These are phyloP conservation scores for Termitomyces sp. DNA, from an alignment of 768 basidiomycete genomes.

Conservation along the genomic window DNA sequence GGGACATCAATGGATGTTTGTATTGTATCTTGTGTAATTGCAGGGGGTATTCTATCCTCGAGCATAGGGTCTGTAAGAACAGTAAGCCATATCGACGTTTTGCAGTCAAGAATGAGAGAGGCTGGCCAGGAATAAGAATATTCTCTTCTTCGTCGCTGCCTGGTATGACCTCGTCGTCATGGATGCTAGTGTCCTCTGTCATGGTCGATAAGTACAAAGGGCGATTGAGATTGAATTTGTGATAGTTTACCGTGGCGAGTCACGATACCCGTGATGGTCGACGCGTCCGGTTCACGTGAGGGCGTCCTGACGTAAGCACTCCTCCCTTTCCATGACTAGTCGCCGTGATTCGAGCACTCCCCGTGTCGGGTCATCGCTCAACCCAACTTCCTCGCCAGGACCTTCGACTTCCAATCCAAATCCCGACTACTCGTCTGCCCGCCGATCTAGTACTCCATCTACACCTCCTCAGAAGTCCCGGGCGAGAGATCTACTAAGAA, in stretches of 20 bases:
- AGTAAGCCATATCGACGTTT: neutral
- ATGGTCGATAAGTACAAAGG: neutral
- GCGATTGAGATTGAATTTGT: neutral
- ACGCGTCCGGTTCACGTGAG: slow-evolving; percentile 9
- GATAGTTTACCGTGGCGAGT: slow-evolving; percentile 1
- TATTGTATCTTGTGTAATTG: slow-evolving; percentile 9
- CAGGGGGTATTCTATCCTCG: neutral
- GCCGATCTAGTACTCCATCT: slow-evolving; percentile 20
- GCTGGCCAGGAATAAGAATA: neutral
- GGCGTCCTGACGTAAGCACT: slow-evolving; percentile 8
- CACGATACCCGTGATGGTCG: slow-evolving; percentile 12
- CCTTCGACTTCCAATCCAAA: slow-evolving; percentile 16
- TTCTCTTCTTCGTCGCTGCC: slow-evolving; percentile 40
- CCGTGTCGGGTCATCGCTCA: slow-evolving; percentile 38
- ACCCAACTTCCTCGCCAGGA: slow-evolving; percentile 32
- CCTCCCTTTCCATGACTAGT: slow-evolving; percentile 13
- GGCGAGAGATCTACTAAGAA: slow-evolving; percentile 73
- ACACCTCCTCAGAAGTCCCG: slow-evolving; percentile 41
- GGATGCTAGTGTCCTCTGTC: slow-evolving; percentile 12
- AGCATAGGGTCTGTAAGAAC: neutral
- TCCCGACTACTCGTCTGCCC: slow-evolving; percentile 10
- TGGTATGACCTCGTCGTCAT: slow-evolving; percentile 38
- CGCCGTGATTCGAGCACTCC: slow-evolving; percentile 21
- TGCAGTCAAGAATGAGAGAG: neutral
- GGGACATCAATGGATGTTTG: neutral